Evolutionary conservation across 257 asterid genomes (phyloP).

Genomic region (Ilex asprella): DNA sequence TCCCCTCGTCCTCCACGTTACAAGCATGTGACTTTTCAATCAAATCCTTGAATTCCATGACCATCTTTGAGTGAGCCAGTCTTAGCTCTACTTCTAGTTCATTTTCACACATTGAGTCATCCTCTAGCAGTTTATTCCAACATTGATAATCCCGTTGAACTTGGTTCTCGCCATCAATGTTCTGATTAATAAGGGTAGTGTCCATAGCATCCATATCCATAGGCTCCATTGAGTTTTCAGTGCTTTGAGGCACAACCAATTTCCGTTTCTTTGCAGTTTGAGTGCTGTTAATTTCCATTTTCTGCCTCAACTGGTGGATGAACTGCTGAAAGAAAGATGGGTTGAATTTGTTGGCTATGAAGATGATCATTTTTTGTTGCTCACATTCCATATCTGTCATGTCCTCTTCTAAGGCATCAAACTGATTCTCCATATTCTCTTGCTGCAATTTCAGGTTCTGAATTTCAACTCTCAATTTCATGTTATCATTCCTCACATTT

Average conservation of each 20-base stretch:
- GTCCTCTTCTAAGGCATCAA: conserved; percentile 14
- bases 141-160: background rate
- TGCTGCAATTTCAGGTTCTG: conserved; percentile 27
- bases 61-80: conserved; percentile 3
- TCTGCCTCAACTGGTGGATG: conserved; percentile 15
- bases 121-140: conserved; percentile 10
- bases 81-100: conserved; percentile 8
- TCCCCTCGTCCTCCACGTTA: conserved; percentile 15
- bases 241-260: background rate
- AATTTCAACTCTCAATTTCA: conserved; percentile 24
- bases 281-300: conserved; percentile 7
- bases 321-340: conserved; percentile 11
- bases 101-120: background rate
- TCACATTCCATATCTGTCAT: conserved; percentile 5
- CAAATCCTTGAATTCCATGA: conserved; percentile 26
- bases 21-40: conserved; percentile 16
- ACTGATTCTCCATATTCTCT: conserved; percentile 13
- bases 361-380: conserved; percentile 5
- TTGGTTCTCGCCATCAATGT: conserved; percentile 2
- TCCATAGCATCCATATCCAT: conserved; percentile 5
- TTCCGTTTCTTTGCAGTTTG: conserved; percentile 9
- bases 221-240: conserved; percentile 1
- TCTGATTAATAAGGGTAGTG: background rate
- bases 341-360: too few species aligned
- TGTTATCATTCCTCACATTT: conserved; percentile 9